Base-by-base conservation (phyloP, 2,329 filamentous ascomycete genomes). In the Colletotrichum limetticola region DNA sequence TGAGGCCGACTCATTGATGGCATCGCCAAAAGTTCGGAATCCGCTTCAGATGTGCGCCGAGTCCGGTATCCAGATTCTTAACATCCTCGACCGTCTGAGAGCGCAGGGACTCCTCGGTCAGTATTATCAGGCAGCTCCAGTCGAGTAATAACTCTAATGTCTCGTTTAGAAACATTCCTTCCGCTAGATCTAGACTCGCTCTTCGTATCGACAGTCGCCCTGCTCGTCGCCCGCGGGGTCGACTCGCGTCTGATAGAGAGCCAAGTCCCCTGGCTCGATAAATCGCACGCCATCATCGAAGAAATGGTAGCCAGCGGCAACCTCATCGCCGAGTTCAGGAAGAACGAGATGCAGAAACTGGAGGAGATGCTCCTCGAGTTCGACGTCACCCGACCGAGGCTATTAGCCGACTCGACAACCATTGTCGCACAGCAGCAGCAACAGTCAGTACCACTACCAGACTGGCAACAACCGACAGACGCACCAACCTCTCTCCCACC, bases 251-350 rank as follows among this genome's bases (percentile, higher is more conserved):
- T 84, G 1, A 75, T 83, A 7, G 83, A 85, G 37, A 79, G 81
- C 52, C 80, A 80, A 1, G 74, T 76, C 0, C 68, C 76, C 0
- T 88, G 85, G 82, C 75, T 86, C 0, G 80, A 84, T 1, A 85
- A 83, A 53, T 82, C 85, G 0, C 83, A 84, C 32, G 71, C 75
- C 1, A 82, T 88, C 6, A 79, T 88, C 4, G 84, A 86, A 24
- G 85, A 86, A 11, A 87, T 88, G 79, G 79, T 84, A 3, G 78
- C 80, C 1, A 82, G 82, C 56, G 86, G 86, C 0, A 88, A 87
- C 49, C 78, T 83, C 1, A 83, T 88, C 9, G 87, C 87, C 0
- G 80, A 79, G 3, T 85, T 85, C 55, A 81, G 84, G 9, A 80
- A 83, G 56, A 80, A 80, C 1, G 87, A 89, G 73, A 78, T 89